A percentile compares a stretch with the other conserved stretches of the same genome.
Evolutionary conservation across 2,329 filamentous ascomycete genomes (phyloP).

Genomic region (Teratosphaeriaceae sp.): DNA sequence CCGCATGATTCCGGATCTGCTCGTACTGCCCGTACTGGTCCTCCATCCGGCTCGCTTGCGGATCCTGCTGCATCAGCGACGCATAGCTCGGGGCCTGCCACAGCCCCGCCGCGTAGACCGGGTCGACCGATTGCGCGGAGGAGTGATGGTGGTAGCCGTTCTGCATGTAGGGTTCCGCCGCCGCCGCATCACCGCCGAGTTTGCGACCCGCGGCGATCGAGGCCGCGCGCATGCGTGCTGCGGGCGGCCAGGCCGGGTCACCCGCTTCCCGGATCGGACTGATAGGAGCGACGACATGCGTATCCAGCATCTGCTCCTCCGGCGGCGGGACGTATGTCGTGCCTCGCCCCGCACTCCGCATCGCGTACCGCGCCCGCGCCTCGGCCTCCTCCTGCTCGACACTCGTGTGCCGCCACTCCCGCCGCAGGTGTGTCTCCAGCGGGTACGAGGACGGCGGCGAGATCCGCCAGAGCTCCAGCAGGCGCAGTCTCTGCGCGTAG

Average conservation of each 20-base stretch:
- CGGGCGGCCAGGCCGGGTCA: slow-evolving; percentile 22
- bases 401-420: slow-evolving; percentile 33
- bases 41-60: slow-evolving; percentile 48
- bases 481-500: slow-evolving; percentile 61
- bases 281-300: slow-evolving; percentile 18
- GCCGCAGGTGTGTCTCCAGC: slow-evolving; percentile 23
- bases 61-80: slow-evolving; percentile 19
- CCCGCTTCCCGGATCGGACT: slow-evolving; percentile 19
- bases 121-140: slow-evolving; percentile 59
- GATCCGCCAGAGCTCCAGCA: slow-evolving; percentile 81
- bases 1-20: slow-evolving; percentile 46
- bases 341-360: slow-evolving; percentile 27
- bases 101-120: slow-evolving; percentile 53
- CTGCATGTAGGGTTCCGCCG: slow-evolving; percentile 71
- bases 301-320: slow-evolving; percentile 23
- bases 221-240: slow-evolving; percentile 23
- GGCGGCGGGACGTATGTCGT: no score
- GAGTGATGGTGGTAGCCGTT: slow-evolving; percentile 62
- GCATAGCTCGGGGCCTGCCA: slow-evolving; percentile 31
- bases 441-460: slow-evolving; percentile 61
- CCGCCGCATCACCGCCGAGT: not conserved
- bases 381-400: slow-evolving; percentile 49
- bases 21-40: slow-evolving; percentile 61
- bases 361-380: slow-evolving; percentile 55
- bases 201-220: slow-evolving; percentile 15